These are phyloP conservation scores for Ganoderma lucidum DNA, from an alignment of 1,284 basidiomycete species.

Conservation along the genomic window DNA sequence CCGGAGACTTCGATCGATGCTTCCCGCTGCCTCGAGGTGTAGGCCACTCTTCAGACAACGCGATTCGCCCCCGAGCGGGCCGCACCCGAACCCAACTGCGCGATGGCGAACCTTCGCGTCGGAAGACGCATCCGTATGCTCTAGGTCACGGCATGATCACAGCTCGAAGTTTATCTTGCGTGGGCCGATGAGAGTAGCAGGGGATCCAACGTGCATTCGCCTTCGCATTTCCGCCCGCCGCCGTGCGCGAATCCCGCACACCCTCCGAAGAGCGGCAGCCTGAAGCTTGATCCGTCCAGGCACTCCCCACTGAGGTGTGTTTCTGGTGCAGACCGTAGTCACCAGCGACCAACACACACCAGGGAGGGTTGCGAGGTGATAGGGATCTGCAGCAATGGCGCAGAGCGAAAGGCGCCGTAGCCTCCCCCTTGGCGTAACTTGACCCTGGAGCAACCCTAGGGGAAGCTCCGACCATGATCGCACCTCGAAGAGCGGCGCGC, in stretches of 20 bases:
- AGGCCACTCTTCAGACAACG: background rate
- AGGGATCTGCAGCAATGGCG: background rate
- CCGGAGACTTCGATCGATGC: constrained; percentile 32
- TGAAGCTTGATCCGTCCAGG: background rate
- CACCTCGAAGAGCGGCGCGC: constrained; percentile 19
- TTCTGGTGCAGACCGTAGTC: background rate
- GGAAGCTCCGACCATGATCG: constrained; percentile 26
- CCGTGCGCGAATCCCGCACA: constrained; percentile 11
- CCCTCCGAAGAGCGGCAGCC: background rate
- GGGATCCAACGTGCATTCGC: background rate
- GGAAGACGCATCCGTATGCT: constrained; percentile 17
- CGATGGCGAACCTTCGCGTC: constrained; percentile 7
- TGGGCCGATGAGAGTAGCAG: background rate
- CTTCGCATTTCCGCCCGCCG: constrained; percentile 18
- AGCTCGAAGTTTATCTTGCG: constrained; percentile 7
- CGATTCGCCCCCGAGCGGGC: constrained; percentile 13
- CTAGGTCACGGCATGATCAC: constrained; percentile 13
- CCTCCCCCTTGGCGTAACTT: background rate
- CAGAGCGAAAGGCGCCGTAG: constrained; percentile 11
- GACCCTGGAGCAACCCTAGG: constrained; percentile 3
- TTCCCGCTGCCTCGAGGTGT: constrained; percentile 29
- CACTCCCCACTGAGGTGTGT: background rate
- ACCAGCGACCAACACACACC: background rate
- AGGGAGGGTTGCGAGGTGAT: background rate
- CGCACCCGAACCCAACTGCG: constrained; percentile 5